A percentile compares a stretch with the other conserved stretches of the same genome.
These are phyloP conservation scores for Phanerochaete sordida DNA, from an alignment of 768 basidiomycete species.

Conservation along the genomic window DNA sequence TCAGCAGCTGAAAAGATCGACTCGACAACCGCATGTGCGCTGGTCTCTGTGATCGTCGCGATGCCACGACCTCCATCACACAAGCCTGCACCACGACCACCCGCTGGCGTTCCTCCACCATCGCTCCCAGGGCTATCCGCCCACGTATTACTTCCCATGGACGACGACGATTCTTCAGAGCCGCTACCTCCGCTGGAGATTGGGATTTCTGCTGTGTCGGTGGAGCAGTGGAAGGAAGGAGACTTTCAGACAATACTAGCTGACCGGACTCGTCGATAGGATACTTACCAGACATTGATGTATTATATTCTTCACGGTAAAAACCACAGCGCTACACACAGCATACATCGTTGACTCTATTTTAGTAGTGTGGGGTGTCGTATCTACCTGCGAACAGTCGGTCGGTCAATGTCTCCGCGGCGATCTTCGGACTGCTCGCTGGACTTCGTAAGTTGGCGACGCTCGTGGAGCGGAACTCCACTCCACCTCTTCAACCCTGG, in stretches of 20 bases:
- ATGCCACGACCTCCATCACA: neutral
- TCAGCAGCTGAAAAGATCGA: no score
- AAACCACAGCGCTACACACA: no score
- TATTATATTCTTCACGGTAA: no score
- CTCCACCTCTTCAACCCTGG: no score
- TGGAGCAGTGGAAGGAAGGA: neutral
- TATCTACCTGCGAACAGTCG: no score
- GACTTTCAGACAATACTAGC: neutral
- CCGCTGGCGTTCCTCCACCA: neutral
- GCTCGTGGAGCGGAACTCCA: no score
- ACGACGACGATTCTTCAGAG: neutral
- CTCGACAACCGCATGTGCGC: neutral
- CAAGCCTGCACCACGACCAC: neutral
- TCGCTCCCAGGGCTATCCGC: neutral
- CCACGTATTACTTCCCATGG: neutral
- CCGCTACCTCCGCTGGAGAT: constrained; percentile 6
- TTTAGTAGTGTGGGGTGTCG: no score
- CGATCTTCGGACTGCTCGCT: no score
- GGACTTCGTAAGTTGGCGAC: no score
- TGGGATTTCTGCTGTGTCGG: neutral
- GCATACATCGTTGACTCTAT: no score
- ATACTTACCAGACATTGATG: no score
- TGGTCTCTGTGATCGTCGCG: neutral
- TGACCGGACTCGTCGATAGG: neutral
- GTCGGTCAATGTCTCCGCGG: no score